Evolutionary conservation across 1,284 basidiomycete species (phyloP).

Genomic region (Somion occarium): DNA sequence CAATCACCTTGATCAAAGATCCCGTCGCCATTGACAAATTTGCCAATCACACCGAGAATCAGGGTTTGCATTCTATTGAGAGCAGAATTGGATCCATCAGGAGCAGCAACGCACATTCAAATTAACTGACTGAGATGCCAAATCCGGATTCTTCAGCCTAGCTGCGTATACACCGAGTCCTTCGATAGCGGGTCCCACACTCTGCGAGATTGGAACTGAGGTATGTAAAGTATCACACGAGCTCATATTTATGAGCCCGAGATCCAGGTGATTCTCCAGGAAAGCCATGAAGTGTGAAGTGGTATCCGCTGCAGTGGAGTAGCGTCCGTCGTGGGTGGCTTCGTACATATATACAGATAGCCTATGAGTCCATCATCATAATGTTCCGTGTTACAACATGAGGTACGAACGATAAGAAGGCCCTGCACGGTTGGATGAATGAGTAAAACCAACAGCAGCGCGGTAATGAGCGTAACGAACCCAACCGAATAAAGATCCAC

Average conservation of each 20-base stretch:
- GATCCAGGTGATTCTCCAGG: constrained; percentile 5
- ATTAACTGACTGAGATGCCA: no score
- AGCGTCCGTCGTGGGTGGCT: constrained; percentile 1
- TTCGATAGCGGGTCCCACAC: constrained; percentile 6
- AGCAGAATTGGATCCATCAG: no score
- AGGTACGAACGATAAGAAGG: constrained; percentile 1
- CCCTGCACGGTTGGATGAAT: constrained; percentile 1
- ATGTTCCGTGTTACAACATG: not conserved
- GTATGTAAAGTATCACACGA: not conserved
- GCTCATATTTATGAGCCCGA: constrained; percentile 5
- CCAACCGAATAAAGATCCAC: no score
- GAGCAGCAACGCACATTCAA: no score
- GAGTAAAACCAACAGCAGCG: no score
- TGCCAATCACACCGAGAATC: not conserved
- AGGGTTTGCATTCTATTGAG: not conserved
- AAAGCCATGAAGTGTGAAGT: constrained; percentile 1
- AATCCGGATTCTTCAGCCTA: no score
- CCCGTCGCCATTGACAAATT: not conserved
- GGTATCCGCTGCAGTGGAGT: constrained; percentile 2
- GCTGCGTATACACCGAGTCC: constrained; percentile 8
- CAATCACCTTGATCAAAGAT: not conserved
- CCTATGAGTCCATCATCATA: no score
- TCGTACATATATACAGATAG: constrained; percentile 9
- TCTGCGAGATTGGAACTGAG: not conserved
- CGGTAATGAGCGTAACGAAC: no score